Base-by-base conservation (phyloP, 1,284 basidiomycete species). In the Cystobasidiaceae sp. region DNA sequence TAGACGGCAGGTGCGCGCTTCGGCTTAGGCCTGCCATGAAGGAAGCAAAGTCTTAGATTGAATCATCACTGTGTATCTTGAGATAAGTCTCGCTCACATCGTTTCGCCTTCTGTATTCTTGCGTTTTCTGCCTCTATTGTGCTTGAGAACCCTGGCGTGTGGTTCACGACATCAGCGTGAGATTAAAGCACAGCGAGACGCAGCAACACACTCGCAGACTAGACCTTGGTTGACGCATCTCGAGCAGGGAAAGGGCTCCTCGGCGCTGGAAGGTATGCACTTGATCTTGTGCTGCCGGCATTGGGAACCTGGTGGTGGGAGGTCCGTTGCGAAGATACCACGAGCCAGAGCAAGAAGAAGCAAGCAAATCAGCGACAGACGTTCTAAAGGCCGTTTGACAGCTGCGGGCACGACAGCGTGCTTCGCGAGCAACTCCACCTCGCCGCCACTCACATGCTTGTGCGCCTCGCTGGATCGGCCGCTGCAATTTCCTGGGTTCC, bases 61-160 rank as follows among this genome's bases (percentile, higher is more conserved):
- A n/a, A n/a, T n/a, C n/a, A n/a, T n/a, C n/a, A n/a, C n/a, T n/a
- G n/a, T n/a, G n/a, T n/a, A n/a, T n/a, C n/a, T n/a, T n/a, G n/a
- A n/a, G n/a, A n/a, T n/a, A 19, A 27, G 2, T 4, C 27, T 17
- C 13, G 48, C 61, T 64, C 27, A 64, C 61, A 41, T 39, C 25
- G 27, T 25, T 19, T 48, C 61, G 11, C 39, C 43, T 17, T 21
- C 41, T 15, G 51, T 43, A 23, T 32, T 46, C 48, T 64, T 64
- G 2, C 61, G 61, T 30, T 64, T 64, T 17, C 61, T 49, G 9
- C 61, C 61, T 34, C 61, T 39, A 33, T 64, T 64, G 33, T 64
- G 61, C 43, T 64, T 55, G 28, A 64, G 52, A 5, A 64, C 61
- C 56, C 61, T 64, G 25, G n/a, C n/a, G n/a, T n/a, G n/a, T n/a